These are phyloP conservation scores for Endothia cerciana DNA, from an alignment of 2,329 filamentous ascomycete species.

Conservation along the genomic window DNA sequence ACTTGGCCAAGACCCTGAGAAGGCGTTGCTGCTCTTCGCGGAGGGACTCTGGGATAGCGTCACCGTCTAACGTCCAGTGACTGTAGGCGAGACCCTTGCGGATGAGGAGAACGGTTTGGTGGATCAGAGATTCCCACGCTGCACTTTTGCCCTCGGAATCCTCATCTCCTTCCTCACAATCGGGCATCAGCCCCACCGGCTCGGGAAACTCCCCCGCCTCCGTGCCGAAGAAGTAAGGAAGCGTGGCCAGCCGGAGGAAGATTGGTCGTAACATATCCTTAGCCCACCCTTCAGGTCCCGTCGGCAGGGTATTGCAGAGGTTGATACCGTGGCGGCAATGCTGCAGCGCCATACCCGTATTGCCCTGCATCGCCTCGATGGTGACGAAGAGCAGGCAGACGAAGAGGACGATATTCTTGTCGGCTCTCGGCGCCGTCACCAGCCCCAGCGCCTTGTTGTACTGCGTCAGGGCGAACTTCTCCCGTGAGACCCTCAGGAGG, in stretches of 20 bases:
- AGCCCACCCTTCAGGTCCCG: slow-evolving; percentile 25
- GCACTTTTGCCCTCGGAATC: background rate
- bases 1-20: background rate
- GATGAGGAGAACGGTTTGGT: slow-evolving; percentile 26
- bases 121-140: slow-evolving; percentile 23
- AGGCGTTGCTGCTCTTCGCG: slow-evolving; percentile 15
- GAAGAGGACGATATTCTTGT: slow-evolving; percentile 44
- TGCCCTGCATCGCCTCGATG: slow-evolving; percentile 52
- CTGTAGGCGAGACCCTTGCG: slow-evolving; percentile 17
- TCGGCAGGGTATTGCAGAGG: slow-evolving; percentile 29
- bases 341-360: slow-evolving; percentile 43
- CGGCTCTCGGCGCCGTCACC: slow-evolving; percentile 42
- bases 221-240: slow-evolving; percentile 39
- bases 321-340: slow-evolving; percentile 38
- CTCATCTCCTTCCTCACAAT: background rate
- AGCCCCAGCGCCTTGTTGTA: slow-evolving; percentile 54
- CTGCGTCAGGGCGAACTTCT: slow-evolving; percentile 46
- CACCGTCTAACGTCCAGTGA: slow-evolving; percentile 15
- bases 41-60: slow-evolving; percentile 16
- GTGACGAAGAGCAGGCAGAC: slow-evolving; percentile 55
- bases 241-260: slow-evolving; percentile 48
- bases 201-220: slow-evolving; percentile 21
- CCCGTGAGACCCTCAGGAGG: slow-evolving; percentile 33
- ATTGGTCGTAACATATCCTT: slow-evolving; percentile 47
- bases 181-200: slow-evolving; percentile 12